Conservation (phyloP, 75 land plant genomes). For the Gnetum montanum region DNA sequence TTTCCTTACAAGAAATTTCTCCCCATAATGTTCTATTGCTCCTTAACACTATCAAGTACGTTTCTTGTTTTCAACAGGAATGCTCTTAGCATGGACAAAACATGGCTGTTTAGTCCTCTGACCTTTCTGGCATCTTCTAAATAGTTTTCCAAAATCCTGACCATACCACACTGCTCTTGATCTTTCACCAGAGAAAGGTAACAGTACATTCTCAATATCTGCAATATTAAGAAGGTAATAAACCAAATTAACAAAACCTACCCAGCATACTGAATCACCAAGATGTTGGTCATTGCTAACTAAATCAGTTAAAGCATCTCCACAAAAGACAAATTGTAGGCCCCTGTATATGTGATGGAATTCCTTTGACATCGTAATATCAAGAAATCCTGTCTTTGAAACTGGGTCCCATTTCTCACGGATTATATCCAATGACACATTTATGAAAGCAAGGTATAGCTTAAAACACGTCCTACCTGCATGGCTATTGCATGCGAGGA, state of each 20-base stretch:
- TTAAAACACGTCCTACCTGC: constrained; percentile 85
- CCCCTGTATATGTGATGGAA: constrained; percentile 94
- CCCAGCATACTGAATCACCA: constrained; percentile 98
- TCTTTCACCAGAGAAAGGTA: constrained; percentile 16
- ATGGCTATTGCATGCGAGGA: constrained; percentile 62
- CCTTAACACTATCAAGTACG: too few relatives aligned
- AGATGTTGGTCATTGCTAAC: constrained; percentile 36
- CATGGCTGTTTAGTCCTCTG: constrained; percentile 87
- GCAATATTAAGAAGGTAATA: constrained; percentile 93
- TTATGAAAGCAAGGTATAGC: constrained; percentile 86
- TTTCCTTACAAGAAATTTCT: too few relatives aligned
- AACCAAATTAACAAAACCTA: constrained; percentile 94
- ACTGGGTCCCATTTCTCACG: constrained; percentile 76
- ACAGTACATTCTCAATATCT: constrained; percentile 52
- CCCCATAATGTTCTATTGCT: too few relatives aligned
- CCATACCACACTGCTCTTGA: constrained; percentile 7
- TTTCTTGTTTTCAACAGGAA: constrained; percentile 89
- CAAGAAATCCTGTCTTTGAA: constrained; percentile 92
- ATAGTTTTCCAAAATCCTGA: constrained; percentile 57
- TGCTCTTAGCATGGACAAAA: constrained; percentile 88
- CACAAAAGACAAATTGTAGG: constrained; percentile 85
- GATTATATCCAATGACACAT: constrained; percentile 67
- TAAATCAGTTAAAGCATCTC: constrained; percentile 39
- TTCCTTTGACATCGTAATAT: constrained; percentile 93
- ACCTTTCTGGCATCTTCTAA: constrained; percentile 83